phyloP scores from a whole-genome alignment of 139 green algal species.

The Parachlorella kessleri region DNA sequence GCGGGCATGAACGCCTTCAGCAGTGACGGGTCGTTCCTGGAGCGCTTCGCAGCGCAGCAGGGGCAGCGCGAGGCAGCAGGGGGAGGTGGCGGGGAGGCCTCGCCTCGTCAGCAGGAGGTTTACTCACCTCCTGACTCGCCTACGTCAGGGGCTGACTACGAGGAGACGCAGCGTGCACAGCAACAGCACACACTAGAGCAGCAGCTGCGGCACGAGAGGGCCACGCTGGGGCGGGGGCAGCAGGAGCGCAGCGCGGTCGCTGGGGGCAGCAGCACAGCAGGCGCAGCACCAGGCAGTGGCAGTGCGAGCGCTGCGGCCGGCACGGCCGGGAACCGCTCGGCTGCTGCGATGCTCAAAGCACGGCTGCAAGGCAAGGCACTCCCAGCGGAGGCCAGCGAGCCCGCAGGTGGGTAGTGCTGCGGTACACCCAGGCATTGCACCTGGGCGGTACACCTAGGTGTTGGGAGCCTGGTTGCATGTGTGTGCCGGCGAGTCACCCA shows the following conservation, averaged over 20 bases:
- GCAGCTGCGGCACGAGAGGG: too few relatives aligned
- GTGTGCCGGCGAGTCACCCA: too few relatives aligned
- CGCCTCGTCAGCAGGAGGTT: background rate
- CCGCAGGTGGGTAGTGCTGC: background rate
- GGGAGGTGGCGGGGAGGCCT: slow-evolving; percentile 22
- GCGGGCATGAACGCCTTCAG: slow-evolving; percentile 68
- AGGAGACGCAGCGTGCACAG: background rate
- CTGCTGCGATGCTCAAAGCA: slow-evolving; percentile 62
- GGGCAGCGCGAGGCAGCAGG: background rate
- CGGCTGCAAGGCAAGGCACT: slow-evolving; percentile 47
- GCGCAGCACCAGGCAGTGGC: too few relatives aligned
- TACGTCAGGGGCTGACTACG: background rate
- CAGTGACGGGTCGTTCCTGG: slow-evolving; percentile 78
- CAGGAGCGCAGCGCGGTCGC: too few relatives aligned
- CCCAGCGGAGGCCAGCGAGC: background rate
- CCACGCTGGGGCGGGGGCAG: too few relatives aligned
- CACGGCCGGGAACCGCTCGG: slow-evolving; percentile 52
- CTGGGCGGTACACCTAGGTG: too few relatives aligned
- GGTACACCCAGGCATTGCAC: too few relatives aligned
- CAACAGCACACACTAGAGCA: too few relatives aligned
- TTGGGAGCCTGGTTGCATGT: too few relatives aligned
- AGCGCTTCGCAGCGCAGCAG: slow-evolving; percentile 40
- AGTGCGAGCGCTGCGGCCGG: background rate
- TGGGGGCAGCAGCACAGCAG: too few relatives aligned
- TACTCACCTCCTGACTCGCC: slow-evolving; percentile 8